Conservation (phyloP, 2,329 filamentous ascomycete genomes). For the Aureobasidium namibiae region DNA sequence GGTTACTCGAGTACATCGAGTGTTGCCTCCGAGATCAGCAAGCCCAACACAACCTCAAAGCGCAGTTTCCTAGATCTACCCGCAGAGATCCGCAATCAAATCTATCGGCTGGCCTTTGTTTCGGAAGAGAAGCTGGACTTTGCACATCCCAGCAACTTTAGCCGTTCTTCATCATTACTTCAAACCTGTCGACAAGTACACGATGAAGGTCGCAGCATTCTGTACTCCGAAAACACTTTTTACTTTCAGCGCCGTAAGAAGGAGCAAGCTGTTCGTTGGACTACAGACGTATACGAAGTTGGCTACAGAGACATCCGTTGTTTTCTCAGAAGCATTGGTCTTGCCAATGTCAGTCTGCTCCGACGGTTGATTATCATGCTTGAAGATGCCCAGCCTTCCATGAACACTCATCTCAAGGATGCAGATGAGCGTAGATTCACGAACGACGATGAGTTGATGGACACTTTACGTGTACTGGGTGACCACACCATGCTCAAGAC, state of each 20-base stretch:
- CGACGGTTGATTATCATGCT: conserved; percentile 37
- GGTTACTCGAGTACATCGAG: conserved; percentile 9
- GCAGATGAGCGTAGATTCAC: conserved; percentile 41
- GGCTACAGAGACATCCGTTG: conserved; percentile 40
- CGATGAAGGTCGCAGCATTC: conserved; percentile 38
- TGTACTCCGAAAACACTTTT: conserved; percentile 45
- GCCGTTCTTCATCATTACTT: conserved; percentile 37
- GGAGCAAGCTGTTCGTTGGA: conserved; percentile 28
- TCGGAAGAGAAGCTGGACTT: conserved; percentile 29
- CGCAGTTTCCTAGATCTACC: conserved; percentile 31
- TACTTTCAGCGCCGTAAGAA: conserved; percentile 31
- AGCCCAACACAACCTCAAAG: neutral
- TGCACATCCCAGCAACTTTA: conserved; percentile 28
- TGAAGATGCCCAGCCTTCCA: conserved; percentile 36
- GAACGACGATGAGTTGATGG: conserved; percentile 38
- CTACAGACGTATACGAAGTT: conserved; percentile 35
- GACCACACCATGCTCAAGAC: conserved; percentile 34
- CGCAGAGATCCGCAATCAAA: conserved; percentile 38
- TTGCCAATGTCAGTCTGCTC: conserved; percentile 38
- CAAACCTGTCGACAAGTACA: conserved; percentile 38
- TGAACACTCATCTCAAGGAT: conserved; percentile 30
- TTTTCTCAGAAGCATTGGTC: conserved; percentile 39
- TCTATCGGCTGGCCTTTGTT: conserved; percentile 39
- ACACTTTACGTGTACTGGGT: conserved; percentile 36
- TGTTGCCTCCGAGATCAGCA: conserved; percentile 3